These are phyloP conservation scores for Candida gorgasii DNA, from an alignment of 805 yeast genomes.

Conservation along the genomic window DNA sequence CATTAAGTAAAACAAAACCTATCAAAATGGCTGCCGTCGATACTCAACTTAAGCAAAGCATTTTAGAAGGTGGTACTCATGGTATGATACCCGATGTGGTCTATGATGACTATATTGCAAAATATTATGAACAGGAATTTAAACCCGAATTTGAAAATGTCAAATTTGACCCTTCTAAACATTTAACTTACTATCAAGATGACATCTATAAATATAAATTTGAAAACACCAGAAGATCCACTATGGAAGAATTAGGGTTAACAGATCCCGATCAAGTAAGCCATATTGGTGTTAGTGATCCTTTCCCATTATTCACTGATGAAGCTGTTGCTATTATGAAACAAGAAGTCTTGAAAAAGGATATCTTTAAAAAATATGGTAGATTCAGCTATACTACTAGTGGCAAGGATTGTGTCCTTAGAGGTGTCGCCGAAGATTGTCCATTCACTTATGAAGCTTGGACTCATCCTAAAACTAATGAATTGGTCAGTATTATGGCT, in stretches of 20 bases:
- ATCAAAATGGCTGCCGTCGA: background rate
- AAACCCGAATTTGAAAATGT: constrained; percentile 6
- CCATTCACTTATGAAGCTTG: constrained; percentile 59
- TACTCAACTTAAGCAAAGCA: background rate
- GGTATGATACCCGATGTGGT: constrained; percentile 31
- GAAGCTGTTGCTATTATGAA: constrained; percentile 62
- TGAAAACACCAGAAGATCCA: constrained; percentile 30
- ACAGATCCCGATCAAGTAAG: constrained; percentile 49
- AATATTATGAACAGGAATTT: constrained; percentile 24
- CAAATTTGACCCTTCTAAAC: constrained; percentile 34
- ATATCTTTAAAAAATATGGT: constrained; percentile 46
- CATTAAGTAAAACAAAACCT: too few species aligned
- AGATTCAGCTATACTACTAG: constrained; percentile 42
- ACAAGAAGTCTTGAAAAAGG: constrained; percentile 51
- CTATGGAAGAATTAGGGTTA: constrained; percentile 53
- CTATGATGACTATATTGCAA: constrained; percentile 33
- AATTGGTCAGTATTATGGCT: constrained; percentile 55
- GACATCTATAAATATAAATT: constrained; percentile 15
- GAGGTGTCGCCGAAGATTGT: constrained; percentile 52
- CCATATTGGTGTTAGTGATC: constrained; percentile 57
- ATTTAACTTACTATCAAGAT: constrained; percentile 26
- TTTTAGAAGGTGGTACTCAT: constrained; percentile 19
- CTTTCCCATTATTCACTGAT: constrained; percentile 61
- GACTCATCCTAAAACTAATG: constrained; percentile 58
- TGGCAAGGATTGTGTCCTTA: constrained; percentile 49